A percentile compares a stretch with the other conserved stretches of the same genome.
phyloP scores from a whole-genome alignment of 2,329 filamentous ascomycete genomes.

The Colletotrichum spaethianum region DNA sequence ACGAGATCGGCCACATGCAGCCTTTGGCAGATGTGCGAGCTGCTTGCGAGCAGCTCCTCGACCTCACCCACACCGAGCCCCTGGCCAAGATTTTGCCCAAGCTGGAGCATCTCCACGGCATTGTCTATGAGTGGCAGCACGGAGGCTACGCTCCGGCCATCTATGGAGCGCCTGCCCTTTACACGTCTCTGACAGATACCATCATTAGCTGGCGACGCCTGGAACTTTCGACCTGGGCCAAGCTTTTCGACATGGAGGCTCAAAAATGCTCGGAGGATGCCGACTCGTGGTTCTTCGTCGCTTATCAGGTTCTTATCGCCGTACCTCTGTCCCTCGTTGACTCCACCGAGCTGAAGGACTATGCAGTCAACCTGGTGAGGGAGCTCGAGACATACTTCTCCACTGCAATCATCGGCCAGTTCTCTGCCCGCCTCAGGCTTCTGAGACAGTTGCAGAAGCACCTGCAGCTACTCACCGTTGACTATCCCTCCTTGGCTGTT shows the following conservation, averaged over 20 bases:
- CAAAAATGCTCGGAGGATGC: conserved; percentile 83
- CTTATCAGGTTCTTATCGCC: conserved; percentile 89
- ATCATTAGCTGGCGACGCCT: conserved; percentile 92
- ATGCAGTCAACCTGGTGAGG: conserved; percentile 79
- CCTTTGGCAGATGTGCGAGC: conserved; percentile 83
- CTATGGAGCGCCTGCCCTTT: conserved; percentile 78
- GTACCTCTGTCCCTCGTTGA: conserved; percentile 78
- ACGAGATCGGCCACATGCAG: conserved; percentile 80
- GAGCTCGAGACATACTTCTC: conserved; percentile 86
- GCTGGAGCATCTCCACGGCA: conserved; percentile 87
- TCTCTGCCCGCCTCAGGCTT: conserved; percentile 78
- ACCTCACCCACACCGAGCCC: conserved; percentile 84
- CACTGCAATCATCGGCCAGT: conserved; percentile 86
- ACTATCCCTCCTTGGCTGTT: conserved; percentile 70
- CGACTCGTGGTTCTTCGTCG: conserved; percentile 95
- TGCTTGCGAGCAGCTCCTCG: conserved; percentile 81
- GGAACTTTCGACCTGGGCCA: conserved; percentile 93
- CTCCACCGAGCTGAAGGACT: conserved; percentile 71
- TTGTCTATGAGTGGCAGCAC: conserved; percentile 94
- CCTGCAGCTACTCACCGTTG: conserved; percentile 71
- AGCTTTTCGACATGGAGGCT: conserved; percentile 87
- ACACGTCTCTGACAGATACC: conserved; percentile 83
- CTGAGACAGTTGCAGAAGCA: conserved; percentile 77
- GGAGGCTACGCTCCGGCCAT: conserved; percentile 86
- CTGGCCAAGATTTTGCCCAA: conserved; percentile 88